Base-by-base conservation (phyloP, 2,329 filamentous ascomycete species). In the Pseudogymnoascus sp. region DNA sequence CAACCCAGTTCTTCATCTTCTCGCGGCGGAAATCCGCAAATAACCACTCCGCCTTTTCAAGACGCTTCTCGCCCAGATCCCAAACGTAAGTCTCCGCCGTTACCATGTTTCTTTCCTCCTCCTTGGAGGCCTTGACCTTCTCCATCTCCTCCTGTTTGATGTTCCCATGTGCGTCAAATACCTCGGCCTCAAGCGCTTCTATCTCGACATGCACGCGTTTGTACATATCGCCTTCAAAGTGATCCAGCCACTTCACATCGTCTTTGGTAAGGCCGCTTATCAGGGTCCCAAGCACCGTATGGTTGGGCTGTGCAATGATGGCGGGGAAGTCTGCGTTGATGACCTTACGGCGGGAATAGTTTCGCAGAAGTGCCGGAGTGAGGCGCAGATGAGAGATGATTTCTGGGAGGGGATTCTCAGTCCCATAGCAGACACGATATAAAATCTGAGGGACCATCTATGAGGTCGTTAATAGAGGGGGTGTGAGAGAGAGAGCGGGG, bases 31-130 rank as follows among this genome's bases (percentile, higher is more conserved):
- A 97, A 66, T 89, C 85, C 59, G 88, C 86, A 77, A 92, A 95
- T 73, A 96, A 90, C 93, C 93, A 97, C 74, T 96, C 92, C 21
- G 78, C 75, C 33, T 83, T 79, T 74, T 96, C 91, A 17, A 97
- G 76, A 0, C 71, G 38, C 0, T 75, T 67, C 15, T 77, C 73
- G 1, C 77, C 66, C 13, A 72, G 74, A 50, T 79, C 77, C 75
- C 83, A 92, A 4, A 92, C 81, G 72, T 93, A 93, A 11, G 85
- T 85, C 61, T 82, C 78, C 2, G 86, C 82, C 65, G 79, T 75
- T 60, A 82, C 79, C 67, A 80, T 77, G 59, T 80, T 78, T 72
- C n/a, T 77, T 78, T 13, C 76, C 73, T 76, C 75, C 21, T 64
- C 38, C 26, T 68, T 65, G 3, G 56, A 64, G 7, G 65, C 62